Evolutionary conservation across 2,329 filamentous ascomycete species (phyloP).

Genomic region (Hypocreales sp.): DNA sequence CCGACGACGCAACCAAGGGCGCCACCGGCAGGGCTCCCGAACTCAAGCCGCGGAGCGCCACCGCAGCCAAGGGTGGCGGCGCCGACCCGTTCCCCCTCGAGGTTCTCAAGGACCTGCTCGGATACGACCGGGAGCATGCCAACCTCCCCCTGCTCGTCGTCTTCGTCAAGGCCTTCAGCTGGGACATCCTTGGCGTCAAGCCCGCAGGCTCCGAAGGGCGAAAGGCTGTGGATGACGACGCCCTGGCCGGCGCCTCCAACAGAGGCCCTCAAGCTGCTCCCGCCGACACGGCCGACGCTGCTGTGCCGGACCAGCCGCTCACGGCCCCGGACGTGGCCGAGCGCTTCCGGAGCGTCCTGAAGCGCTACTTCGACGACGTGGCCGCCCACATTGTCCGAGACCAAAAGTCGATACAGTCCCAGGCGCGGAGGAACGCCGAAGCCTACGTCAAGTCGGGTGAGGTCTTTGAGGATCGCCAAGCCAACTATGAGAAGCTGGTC

Average conservation of each 20-base stretch:
- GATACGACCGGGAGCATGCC: constrained; percentile 80
- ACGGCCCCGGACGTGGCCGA: constrained; percentile 64
- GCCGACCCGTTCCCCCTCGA: constrained; percentile 91
- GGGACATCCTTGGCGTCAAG: constrained; percentile 82
- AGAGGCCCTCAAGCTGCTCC: constrained; percentile 26
- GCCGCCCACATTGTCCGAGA: constrained; percentile 80
- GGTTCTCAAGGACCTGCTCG: constrained; percentile 91
- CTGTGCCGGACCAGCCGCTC: constrained; percentile 54
- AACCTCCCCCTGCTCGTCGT: constrained; percentile 86
- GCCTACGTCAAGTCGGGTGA: constrained; percentile 97
- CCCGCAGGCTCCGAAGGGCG: constrained; percentile 58
- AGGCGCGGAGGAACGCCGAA: constrained; percentile 89
- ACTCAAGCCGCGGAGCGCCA: constrained; percentile 33
- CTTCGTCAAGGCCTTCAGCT: constrained; percentile 91
- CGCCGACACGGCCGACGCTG: constrained; percentile 28
- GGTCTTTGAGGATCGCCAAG: constrained; percentile 92
- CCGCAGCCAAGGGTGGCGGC: constrained; percentile 41
- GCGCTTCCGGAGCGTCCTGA: constrained; percentile 73
- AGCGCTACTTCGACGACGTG: constrained; percentile 83
- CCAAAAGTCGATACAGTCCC: constrained; percentile 73
- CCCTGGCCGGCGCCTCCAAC: constrained; percentile 36
- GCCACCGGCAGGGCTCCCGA: constrained; percentile 47
- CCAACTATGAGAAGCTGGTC: constrained; percentile 85
- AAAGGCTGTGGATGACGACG: constrained; percentile 72
- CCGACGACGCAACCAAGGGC: constrained; percentile 48